phyloP scores from a whole-genome alignment of 257 asterid genomes.

The Solanum tarapatanum region DNA sequence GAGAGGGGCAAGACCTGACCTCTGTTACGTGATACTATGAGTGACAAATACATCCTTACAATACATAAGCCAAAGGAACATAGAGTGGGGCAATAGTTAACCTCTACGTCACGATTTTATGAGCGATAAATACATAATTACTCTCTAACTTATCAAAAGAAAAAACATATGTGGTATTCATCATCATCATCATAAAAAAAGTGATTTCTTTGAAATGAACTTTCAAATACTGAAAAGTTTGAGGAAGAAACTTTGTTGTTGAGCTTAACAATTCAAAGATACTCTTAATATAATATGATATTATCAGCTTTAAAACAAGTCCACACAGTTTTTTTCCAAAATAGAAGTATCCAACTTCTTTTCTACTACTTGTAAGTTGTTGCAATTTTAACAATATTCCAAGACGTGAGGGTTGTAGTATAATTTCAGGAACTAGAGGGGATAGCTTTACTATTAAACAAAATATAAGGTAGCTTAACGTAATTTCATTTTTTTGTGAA shows the following conservation, averaged over 20 bases:
- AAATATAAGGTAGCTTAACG: background rate
- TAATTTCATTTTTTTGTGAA: background rate
- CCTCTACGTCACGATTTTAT: too few relatives aligned
- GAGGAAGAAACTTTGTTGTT: background rate
- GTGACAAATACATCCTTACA: background rate
- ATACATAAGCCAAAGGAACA: too few relatives aligned
- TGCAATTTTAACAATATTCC: background rate
- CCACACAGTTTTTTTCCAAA: background rate
- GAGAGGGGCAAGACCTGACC: background rate
- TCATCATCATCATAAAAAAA: background rate
- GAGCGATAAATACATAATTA: too few relatives aligned
- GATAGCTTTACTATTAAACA: background rate
- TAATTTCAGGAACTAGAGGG: background rate
- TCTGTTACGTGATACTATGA: too few relatives aligned
- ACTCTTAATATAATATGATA: background rate
- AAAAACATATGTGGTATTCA: background rate
- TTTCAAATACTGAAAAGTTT: background rate
- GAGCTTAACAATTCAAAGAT: background rate
- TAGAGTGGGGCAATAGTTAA: too few relatives aligned
- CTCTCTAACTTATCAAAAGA: too few relatives aligned
- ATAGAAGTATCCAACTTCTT: background rate
- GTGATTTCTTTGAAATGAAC: background rate
- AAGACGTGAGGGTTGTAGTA: background rate
- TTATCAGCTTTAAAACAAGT: background rate
- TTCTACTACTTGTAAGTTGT: background rate